A percentile compares a stretch with the other conserved stretches of the same genome.
phyloP scores from a whole-genome alignment of 116 monocot genomes.

The Papilionanthe hybrid region DNA sequence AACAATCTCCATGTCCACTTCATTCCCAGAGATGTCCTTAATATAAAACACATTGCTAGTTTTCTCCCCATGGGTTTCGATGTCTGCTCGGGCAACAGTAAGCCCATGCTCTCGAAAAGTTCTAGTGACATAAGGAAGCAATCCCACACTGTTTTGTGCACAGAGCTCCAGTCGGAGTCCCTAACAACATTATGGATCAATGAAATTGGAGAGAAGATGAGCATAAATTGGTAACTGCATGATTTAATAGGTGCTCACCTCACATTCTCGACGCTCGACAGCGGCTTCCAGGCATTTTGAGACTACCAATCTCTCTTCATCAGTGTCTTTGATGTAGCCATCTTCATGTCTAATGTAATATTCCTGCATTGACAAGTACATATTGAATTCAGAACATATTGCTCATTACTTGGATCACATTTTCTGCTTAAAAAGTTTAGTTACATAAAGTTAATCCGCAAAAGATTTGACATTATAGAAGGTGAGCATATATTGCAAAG shows the following conservation, averaged over 20 bases:
- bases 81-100: slow-evolving; percentile 49
- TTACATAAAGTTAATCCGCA: background rate
- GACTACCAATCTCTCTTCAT: slow-evolving; percentile 31
- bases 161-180: slow-evolving; percentile 53
- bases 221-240: background rate
- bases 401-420: background rate
- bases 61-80: slow-evolving; percentile 44
- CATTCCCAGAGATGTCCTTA: slow-evolving; percentile 41
- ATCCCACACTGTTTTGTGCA: slow-evolving; percentile 27
- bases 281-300: slow-evolving; percentile 68
- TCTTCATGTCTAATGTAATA: slow-evolving; percentile 55
- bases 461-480: background rate
- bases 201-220: slow-evolving; percentile 3
- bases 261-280: slow-evolving; percentile 54
- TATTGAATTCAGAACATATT: background rate
- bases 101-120: slow-evolving; percentile 56
- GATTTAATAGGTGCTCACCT: slow-evolving; percentile 23
- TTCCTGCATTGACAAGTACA: slow-evolving; percentile 27
- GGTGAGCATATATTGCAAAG: background rate
- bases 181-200: slow-evolving; percentile 16
- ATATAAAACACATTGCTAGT: slow-evolving; percentile 44
- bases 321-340: slow-evolving; percentile 32
- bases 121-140: slow-evolving; percentile 52
- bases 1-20: slow-evolving; percentile 29
- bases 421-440: background rate